Base-by-base conservation (phyloP, 1,284 basidiomycete species). In the Tylopilus orsonianus region DNA sequence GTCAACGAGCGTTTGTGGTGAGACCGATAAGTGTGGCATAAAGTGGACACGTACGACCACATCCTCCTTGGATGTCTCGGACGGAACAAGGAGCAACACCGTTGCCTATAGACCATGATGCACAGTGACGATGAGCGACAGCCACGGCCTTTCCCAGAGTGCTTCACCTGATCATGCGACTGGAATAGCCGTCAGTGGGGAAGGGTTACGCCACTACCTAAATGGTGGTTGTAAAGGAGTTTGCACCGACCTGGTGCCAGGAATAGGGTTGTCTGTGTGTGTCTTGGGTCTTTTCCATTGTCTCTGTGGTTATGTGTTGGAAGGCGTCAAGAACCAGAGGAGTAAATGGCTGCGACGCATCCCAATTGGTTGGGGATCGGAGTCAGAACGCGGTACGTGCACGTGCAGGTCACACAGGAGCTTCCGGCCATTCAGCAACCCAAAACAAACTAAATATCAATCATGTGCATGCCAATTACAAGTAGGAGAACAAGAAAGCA, bases 81-180 rank as follows among this genome's bases (percentile, higher is more conserved):
- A 80, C 0, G 87, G 87, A 30, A 90, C 79, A 56, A 85, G 75
- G 32, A 90, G 71, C 23, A 90, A 70, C 16, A 90, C 78, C n/a
- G 87, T 90, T 26, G 86, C 87, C 87, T 90, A 55, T 33, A 44
- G 52, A 52, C 43, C 45, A 46, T 51, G 49, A 41, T 44, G 49
- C 44, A 56, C 45, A 51, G 65, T 50, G 30, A 55, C 55, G 54
- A 61, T 51, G 41, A 46, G 41, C 40, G 50, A 50, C n/a, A 26
- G 29, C 36, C 33, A 46, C 33, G 18, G 26, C 32, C 20, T 39
- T 53, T 51, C 41, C 48, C 45, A 40, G 33, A 52, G 50, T 29
- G 56, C 49, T 68, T 62, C 70, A 82, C 80, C 77, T 83, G 80
- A 72, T 83, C 80, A 74, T 83, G 80, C 58, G 80, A 83, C 81